Evolutionary conservation across 768 basidiomycete species (phyloP).

Genomic region (Pleurotus djamor): DNA sequence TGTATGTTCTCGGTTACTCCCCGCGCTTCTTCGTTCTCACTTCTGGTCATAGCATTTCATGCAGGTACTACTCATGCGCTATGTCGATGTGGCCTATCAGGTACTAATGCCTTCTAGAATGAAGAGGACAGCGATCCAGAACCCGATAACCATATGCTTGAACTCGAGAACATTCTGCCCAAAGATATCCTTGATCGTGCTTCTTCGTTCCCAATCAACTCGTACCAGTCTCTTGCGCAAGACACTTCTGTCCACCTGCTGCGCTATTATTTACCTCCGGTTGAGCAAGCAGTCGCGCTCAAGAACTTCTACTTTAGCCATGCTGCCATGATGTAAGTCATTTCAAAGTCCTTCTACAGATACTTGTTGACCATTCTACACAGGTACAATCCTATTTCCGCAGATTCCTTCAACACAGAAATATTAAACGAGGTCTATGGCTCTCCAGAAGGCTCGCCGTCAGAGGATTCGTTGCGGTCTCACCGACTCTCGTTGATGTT

Average conservation of each 20-base stretch:
- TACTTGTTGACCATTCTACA: neutral
- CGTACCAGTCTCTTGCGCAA: slow-evolving; percentile 31
- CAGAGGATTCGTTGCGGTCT: slow-evolving; percentile 50
- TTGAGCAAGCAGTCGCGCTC: slow-evolving; percentile 58
- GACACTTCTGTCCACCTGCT: slow-evolving; percentile 49
- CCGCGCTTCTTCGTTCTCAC: slow-evolving; percentile 10
- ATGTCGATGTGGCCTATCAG: neutral
- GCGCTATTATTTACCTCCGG: slow-evolving; percentile 68
- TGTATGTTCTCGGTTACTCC: slow-evolving; percentile 39
- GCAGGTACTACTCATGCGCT: slow-evolving; percentile 40
- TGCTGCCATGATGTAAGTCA: slow-evolving; percentile 69
- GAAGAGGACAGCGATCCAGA: slow-evolving; percentile 58
- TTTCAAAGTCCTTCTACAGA: neutral
- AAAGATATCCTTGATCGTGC: slow-evolving; percentile 63
- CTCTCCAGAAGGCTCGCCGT: slow-evolving; percentile 34
- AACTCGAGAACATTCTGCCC: slow-evolving; percentile 55
- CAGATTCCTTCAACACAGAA: slow-evolving; percentile 58
- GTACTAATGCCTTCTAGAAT: slow-evolving; percentile 37
- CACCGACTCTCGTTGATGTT: slow-evolving; percentile 66
- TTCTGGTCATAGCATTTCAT: slow-evolving; percentile 58
- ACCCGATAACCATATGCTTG: slow-evolving; percentile 42
- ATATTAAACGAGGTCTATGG: slow-evolving; percentile 59
- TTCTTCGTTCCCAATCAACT: slow-evolving; percentile 62
- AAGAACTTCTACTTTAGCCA: slow-evolving; percentile 59
- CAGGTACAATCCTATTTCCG: slow-evolving; percentile 69